Conservation (phyloP, 2,329 filamentous ascomycete species). For the Ophiocordyceps camponoti-saundersi region DNA sequence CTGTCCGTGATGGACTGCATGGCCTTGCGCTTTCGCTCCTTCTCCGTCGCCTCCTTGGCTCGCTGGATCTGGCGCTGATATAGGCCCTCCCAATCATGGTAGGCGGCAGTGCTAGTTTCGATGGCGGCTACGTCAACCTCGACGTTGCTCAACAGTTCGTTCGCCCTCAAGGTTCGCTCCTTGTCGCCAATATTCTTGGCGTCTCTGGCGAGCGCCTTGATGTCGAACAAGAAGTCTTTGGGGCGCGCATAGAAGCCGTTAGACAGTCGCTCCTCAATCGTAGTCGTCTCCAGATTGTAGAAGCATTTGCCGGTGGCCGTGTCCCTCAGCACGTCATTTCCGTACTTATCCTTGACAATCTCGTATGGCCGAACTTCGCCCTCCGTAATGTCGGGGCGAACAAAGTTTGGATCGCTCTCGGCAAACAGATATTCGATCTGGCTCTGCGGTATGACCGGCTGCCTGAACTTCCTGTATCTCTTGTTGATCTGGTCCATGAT, state of each 20-base stretch:
- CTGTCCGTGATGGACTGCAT: conserved; percentile 36
- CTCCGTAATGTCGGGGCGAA: conserved; percentile 37
- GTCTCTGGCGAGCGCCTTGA: conserved; percentile 72
- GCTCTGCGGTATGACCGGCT: conserved; percentile 56
- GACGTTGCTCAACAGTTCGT: conserved; percentile 82
- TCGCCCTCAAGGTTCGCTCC: conserved; percentile 69
- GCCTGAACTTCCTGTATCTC: conserved; percentile 77
- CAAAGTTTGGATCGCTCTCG: conserved; percentile 59
- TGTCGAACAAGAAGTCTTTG: conserved; percentile 76
- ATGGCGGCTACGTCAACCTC: conserved; percentile 80
- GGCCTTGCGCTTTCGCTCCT: conserved; percentile 44
- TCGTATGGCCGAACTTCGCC: conserved; percentile 57
- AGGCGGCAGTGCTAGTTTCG: conserved; percentile 43
- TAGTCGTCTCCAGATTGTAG: conserved; percentile 86
- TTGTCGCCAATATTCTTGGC: conserved; percentile 68
- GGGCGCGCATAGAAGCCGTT: conserved; percentile 93
- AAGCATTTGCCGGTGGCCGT: conserved; percentile 67
- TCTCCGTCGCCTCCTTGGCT: conserved; percentile 39
- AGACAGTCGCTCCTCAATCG: conserved; percentile 88
- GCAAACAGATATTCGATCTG: conserved; percentile 70
- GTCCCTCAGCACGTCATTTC: conserved; percentile 59
- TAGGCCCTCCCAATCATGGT: conserved; percentile 67
- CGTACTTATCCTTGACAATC: conserved; percentile 63
- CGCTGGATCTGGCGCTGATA: conserved; percentile 58
- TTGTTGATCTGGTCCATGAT: conserved; percentile 95